Evolutionary conservation across 768 basidiomycete species (phyloP).

Genomic region (Tylopilus vinaceipallidus): DNA sequence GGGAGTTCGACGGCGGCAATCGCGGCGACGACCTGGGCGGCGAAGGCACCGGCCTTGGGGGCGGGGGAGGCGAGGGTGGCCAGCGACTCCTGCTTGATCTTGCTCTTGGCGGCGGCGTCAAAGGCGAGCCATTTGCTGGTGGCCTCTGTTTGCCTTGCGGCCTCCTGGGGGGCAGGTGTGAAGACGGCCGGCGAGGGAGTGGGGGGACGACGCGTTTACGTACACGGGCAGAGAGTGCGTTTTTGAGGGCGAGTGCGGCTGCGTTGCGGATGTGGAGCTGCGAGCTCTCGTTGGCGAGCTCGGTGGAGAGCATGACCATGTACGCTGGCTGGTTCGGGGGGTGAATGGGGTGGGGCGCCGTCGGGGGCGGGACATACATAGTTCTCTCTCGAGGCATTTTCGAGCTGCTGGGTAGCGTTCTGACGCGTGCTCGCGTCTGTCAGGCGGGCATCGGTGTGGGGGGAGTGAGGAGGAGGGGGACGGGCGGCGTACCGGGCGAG

Average conservation of each 20-base stretch:
- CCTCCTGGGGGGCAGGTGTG: slow-evolving; percentile 51
- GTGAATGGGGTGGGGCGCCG: slow-evolving; percentile 9
- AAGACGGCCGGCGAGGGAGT: slow-evolving; percentile 12
- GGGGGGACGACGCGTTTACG: slow-evolving; percentile 35
- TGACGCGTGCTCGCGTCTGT: slow-evolving; percentile 88
- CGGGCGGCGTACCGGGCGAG: slow-evolving; percentile 68
- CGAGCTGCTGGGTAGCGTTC: slow-evolving; percentile 87
- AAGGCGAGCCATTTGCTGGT: slow-evolving; percentile 82
- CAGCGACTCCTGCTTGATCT: slow-evolving; percentile 88
- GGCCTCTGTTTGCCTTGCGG: slow-evolving; percentile 70
- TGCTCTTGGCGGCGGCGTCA: slow-evolving; percentile 59
- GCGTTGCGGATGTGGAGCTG: slow-evolving; percentile 82
- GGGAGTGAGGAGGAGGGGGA: slow-evolving; percentile 29
- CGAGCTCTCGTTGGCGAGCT: slow-evolving; percentile 74
- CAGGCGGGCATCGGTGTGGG: slow-evolving; percentile 31
- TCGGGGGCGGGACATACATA: slow-evolving; percentile 59
- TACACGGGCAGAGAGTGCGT: slow-evolving; percentile 87
- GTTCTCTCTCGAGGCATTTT: slow-evolving; percentile 82
- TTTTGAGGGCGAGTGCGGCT: slow-evolving; percentile 97
- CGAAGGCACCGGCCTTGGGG: slow-evolving; percentile 76
- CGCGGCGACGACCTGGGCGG: slow-evolving; percentile 92
- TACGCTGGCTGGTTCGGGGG: slow-evolving; percentile 71
- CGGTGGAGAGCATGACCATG: slow-evolving; percentile 84
- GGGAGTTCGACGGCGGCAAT: slow-evolving; percentile 94
- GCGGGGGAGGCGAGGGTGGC: slow-evolving; percentile 73